Evolutionary conservation across 2,329 filamentous ascomycete species (phyloP), one percentile per base, ranked within the genome.

Genomic region (Pseudogymnoascus sp.): DNA sequence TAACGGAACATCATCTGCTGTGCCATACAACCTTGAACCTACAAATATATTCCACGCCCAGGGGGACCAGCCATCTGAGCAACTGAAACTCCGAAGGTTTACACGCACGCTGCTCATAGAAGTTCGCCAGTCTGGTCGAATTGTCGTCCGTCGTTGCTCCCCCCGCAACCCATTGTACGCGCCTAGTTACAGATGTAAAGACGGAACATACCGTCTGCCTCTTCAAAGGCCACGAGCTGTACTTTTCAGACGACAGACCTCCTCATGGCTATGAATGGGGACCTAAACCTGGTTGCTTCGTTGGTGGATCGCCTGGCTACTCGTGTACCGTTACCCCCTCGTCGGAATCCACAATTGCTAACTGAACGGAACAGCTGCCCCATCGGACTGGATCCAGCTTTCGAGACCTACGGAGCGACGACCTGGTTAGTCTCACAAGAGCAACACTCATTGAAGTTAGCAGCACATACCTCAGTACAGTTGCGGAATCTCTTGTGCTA

Each of bases 301-400:
- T 78, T 86, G 67, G 82, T 86, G 70, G 82, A 85, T 72, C 81
- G 83, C 73, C 77, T 86, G 67, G 80, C 81, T 64, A 82, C 82
- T 64, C 81, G 83, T 77, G 84, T 86, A 79, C 67, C 71, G 58
- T 38, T 59, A 20, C 53, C 25, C 8, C 33, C 62, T 53, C 60
- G 38, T 37, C 59, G 60, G 28, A 53, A 53, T 33, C 47, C 47
- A 20, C 47, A 53, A 53, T 33, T 53, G 47, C 47, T 53, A 33
- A 53, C 47, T 53, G 28, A 53, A 53, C 28, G 25, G 47, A 53
- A 18, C 57, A 86, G 84, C 80, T 87, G 61, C 84, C 84, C 61
- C 83, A 87, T 74, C 79, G 82, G 65, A 85, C 83, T 61, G 83
- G 84, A 68, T 81, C 79, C 62, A 77, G 78, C 62, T 76, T 77